Conservation (phyloP, 495 filamentous ascomycete genomes). For the Penicillium arizonense region DNA sequence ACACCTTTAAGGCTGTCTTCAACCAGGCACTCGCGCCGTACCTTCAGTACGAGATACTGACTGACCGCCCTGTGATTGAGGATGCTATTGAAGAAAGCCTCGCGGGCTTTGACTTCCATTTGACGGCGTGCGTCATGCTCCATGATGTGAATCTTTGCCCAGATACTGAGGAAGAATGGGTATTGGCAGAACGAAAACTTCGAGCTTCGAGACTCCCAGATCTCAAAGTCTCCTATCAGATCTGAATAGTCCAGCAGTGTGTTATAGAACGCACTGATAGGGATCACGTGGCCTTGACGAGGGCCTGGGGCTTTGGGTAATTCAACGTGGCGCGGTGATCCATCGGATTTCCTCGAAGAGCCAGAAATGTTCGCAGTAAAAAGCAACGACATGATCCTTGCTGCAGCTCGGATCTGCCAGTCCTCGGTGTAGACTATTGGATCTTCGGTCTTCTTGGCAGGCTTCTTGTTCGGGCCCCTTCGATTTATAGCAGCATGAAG, state of each 20-base stretch:
- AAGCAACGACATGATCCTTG: slow-evolving; percentile 76
- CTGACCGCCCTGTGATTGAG: slow-evolving; percentile 69
- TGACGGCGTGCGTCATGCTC: slow-evolving; percentile 89
- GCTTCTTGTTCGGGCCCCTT: slow-evolving; percentile 46
- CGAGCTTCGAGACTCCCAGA: slow-evolving; percentile 73
- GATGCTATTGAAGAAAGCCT: slow-evolving; percentile 90
- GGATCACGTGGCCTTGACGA: slow-evolving; percentile 61
- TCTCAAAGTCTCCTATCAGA: slow-evolving; percentile 83
- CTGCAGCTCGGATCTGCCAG: slow-evolving; percentile 86
- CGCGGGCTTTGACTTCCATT: slow-evolving; percentile 86
- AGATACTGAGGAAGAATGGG: slow-evolving; percentile 90
- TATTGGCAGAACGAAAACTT: slow-evolving; percentile 93
- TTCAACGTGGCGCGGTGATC: slow-evolving; percentile 13
- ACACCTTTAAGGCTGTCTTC: slow-evolving; percentile 87
- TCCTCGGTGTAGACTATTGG: slow-evolving; percentile 74
- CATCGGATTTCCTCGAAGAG: slow-evolving; percentile 31
- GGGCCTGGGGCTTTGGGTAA: slow-evolving; percentile 38
- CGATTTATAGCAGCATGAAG: slow-evolving; percentile 77
- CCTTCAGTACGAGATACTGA: slow-evolving; percentile 75
- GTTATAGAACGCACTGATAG: slow-evolving; percentile 86
- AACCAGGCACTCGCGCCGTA: slow-evolving; percentile 84
- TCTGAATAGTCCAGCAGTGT: slow-evolving; percentile 82
- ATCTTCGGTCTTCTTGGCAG: slow-evolving; percentile 43
- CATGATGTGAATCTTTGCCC: slow-evolving; percentile 89
- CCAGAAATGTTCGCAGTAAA: slow-evolving; percentile 77